Evolutionary conservation across 192 early-diverging fungal genomes (phyloP).

Genomic region (Coemansia sp.): DNA sequence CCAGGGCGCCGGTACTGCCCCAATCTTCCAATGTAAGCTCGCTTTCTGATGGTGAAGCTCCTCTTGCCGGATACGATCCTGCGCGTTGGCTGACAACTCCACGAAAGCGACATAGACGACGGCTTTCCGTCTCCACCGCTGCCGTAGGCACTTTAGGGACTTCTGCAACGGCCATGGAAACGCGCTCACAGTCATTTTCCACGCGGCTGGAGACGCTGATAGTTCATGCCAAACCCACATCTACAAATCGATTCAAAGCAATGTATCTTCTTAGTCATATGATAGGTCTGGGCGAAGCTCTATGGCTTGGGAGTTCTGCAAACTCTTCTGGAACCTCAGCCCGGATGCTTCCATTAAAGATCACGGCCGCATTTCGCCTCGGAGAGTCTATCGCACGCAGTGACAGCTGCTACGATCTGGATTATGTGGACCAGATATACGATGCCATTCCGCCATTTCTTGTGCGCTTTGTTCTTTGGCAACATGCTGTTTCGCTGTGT

Average conservation of each 20-base stretch:
- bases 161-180: constrained; percentile 7
- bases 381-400: constrained; percentile 36
- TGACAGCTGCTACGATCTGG: constrained; percentile 32
- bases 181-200: constrained; percentile 32
- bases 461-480: constrained; percentile 47
- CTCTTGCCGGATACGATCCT: constrained; percentile 27
- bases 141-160: background rate
- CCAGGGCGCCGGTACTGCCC: background rate
- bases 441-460: constrained; percentile 26
- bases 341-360: constrained; percentile 33
- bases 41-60: constrained; percentile 31
- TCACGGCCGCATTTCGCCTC: constrained; percentile 30
- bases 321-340: background rate
- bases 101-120: constrained; percentile 33
- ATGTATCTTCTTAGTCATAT: constrained; percentile 34
- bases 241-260: constrained; percentile 30
- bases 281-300: constrained; percentile 38
- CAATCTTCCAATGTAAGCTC: constrained; percentile 33
- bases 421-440: constrained; percentile 47
- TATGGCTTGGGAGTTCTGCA: constrained; percentile 39
- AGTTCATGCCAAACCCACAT: constrained; percentile 1
- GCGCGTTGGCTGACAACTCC: constrained; percentile 52
- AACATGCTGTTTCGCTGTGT: constrained; percentile 42
- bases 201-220: constrained; percentile 38
- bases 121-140: background rate